These are phyloP conservation scores for Spathaspora hagerdaliae DNA, from an alignment of 805 yeast species.

Conservation along the genomic window DNA sequence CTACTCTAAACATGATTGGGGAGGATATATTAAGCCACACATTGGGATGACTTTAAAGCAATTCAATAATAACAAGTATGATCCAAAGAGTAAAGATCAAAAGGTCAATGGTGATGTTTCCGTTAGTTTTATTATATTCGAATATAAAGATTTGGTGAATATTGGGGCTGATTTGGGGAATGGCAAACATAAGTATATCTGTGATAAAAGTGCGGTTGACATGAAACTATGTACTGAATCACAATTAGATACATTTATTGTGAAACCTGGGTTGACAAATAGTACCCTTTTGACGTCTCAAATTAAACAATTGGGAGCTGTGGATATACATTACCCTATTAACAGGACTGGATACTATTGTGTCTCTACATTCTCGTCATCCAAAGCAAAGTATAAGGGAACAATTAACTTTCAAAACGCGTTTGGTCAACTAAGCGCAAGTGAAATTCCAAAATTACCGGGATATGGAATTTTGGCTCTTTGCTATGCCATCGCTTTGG, in stretches of 20 bases:
- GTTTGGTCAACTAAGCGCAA: slow-evolving; percentile 82
- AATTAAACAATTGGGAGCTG: slow-evolving; percentile 55
- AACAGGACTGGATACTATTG: slow-evolving; percentile 87
- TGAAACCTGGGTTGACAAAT: slow-evolving; percentile 42
- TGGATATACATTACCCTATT: slow-evolving; percentile 60
- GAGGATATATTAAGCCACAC: slow-evolving; percentile 58
- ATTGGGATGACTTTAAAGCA: slow-evolving; percentile 26
- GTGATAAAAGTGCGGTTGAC: slow-evolving; percentile 66
- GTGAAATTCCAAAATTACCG: slow-evolving; percentile 88
- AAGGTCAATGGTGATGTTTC: slow-evolving; percentile 35
- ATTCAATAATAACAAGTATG: slow-evolving; percentile 25
- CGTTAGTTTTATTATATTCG: slow-evolving; percentile 73
- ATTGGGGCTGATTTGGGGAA: slow-evolving; percentile 54
- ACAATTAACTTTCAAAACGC: slow-evolving; percentile 85
- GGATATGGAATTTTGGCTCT: slow-evolving; percentile 83
- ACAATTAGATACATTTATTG: slow-evolving; percentile 61
- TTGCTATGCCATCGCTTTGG: slow-evolving; percentile 74
- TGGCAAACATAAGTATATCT: slow-evolving; percentile 52
- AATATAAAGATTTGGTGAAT: slow-evolving; percentile 69
- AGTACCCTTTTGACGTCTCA: slow-evolving; percentile 55
- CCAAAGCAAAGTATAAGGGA: slow-evolving; percentile 50
- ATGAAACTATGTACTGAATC: slow-evolving; percentile 48
- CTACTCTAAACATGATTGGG: slow-evolving; percentile 84
- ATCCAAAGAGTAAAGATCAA: slow-evolving; percentile 20
- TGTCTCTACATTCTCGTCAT: slow-evolving; percentile 62